phyloP scores from a whole-genome alignment of 139 green algal species.

The Desmodesmus armatus region DNA sequence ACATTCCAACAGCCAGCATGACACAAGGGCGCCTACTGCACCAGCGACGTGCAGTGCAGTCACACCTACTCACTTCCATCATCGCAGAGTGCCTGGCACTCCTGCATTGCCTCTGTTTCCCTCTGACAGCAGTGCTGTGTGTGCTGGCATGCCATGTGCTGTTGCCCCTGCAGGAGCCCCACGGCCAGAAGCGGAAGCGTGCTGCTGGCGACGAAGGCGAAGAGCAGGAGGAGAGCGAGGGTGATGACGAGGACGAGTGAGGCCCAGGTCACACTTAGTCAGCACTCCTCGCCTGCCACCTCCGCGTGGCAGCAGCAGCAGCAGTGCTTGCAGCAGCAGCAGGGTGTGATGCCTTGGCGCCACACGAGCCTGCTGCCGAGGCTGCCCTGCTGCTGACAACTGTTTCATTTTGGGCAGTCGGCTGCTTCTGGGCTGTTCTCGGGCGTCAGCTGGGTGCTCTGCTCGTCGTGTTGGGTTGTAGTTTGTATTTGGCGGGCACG shows the following conservation, averaged over 20 bases:
- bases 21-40: not conserved
- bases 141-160: not conserved
- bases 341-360: too few species aligned
- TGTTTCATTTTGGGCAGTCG: too few species aligned
- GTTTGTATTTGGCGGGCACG: too few species aligned
- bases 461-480: not conserved
- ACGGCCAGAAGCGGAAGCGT: slow-evolving; percentile 31
- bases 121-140: too few species aligned
- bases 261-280: too few species aligned
- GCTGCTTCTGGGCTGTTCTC: not conserved
- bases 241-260: slow-evolving; percentile 28
- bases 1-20: not conserved
- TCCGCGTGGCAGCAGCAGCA: not conserved
- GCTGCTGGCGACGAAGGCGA: slow-evolving; percentile 12
- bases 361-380: not conserved
- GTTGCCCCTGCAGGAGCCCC: not conserved
- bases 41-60: not conserved
- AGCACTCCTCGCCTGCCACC: too few species aligned
- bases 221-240: slow-evolving; percentile 12
- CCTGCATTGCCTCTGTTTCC: not conserved
- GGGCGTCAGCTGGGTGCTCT: not conserved
- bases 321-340: not conserved
- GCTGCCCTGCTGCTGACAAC: too few species aligned
- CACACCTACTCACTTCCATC: not conserved
- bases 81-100: not conserved